Base-by-base conservation (phyloP, 768 basidiomycete species). In the Cantharellus anzutake region DNA sequence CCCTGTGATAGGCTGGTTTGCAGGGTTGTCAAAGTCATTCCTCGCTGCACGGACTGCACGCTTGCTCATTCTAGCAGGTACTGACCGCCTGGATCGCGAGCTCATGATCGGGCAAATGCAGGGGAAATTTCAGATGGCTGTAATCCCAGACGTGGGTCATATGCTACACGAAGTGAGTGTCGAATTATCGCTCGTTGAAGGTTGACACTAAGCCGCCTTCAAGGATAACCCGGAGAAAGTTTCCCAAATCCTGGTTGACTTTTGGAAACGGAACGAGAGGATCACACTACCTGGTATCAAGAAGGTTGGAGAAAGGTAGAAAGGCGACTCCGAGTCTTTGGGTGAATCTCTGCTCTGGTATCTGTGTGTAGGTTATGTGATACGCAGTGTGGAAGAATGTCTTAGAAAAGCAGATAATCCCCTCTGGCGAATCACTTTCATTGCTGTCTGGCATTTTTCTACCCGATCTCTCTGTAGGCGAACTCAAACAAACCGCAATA, bases 91-190 rank as follows among this genome's bases (percentile, higher is more conserved):
- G 3, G 96, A 99, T 67, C 84, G 80, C 65, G 82, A 89, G 64
- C 76, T 99, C 52, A 96, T 94, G 84, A 91, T 98, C 56, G 96
- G 86, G 0, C 90, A 93, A 67, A 93, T 94, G 90, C 89, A 84
- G 68, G 88, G 80, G 40, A 97, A 96, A 69, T 99, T 97, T 71
- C 94, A 97, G 71, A 77, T 97, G 69, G 83, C 78, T 34, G 90
- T 99, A 42, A 77, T 94, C 61, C 78, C 81, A 4, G 81, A 82
- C 41, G 88, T 89, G 0, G 94, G 96, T 0, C 96, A 99, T 67
- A 86, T 96, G 74, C 68, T 99, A 34, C 94, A 98, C 52, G 94
- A 97, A 76, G 91, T 90, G 59, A 37, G 52, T 37, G 7, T 7
- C 1, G 11, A 11, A 11, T 37, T 14, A 11, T 11, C 38, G 52